phyloP scores from a whole-genome alignment of 176 grass and related monocot species.

The Bonia amplexicaulis region DNA sequence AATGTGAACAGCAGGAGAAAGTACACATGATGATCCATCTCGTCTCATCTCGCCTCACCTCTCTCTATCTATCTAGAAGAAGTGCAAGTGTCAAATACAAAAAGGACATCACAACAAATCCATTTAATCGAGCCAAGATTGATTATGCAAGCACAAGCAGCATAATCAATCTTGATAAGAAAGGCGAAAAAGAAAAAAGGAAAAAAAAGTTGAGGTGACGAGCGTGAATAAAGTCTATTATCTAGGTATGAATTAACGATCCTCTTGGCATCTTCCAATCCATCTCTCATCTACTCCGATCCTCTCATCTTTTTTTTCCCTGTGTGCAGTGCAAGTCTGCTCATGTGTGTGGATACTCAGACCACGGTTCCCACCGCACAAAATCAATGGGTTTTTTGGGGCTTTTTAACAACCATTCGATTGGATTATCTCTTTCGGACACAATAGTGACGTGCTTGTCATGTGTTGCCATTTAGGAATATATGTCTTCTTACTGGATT shows the following conservation, averaged over 20 bases:
- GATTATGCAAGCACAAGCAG: constrained; percentile 26
- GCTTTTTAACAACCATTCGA: background rate
- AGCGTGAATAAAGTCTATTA: constrained; percentile 8
- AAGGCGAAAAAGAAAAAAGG: background rate
- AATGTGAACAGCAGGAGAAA: constrained; percentile 26
- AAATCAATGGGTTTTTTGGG: background rate
- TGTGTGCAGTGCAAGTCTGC: too few species aligned
- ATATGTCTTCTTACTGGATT: background rate
- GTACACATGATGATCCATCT: background rate
- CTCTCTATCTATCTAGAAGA: background rate
- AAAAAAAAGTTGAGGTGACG: constrained; percentile 19
- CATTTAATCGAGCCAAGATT: constrained; percentile 21
- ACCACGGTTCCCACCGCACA: background rate
- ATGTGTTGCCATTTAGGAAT: constrained; percentile 12
- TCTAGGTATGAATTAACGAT: constrained; percentile 21
- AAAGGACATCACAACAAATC: constrained; percentile 25
- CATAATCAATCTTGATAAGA: constrained; percentile 15
- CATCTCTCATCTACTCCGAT: constrained; percentile 4
- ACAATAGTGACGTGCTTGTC: constrained; percentile 10
- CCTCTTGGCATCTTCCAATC: background rate
- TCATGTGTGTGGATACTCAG: background rate
- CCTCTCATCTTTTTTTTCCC: background rate
- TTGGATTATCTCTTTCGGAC: background rate
- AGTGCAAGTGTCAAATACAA: constrained; percentile 24
- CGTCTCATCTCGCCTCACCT: too few species aligned